Evolutionary conservation across 1,284 basidiomycete genomes (phyloP), one percentile per base, ranked within the genome.

Genomic region (Gomphus sp.): DNA sequence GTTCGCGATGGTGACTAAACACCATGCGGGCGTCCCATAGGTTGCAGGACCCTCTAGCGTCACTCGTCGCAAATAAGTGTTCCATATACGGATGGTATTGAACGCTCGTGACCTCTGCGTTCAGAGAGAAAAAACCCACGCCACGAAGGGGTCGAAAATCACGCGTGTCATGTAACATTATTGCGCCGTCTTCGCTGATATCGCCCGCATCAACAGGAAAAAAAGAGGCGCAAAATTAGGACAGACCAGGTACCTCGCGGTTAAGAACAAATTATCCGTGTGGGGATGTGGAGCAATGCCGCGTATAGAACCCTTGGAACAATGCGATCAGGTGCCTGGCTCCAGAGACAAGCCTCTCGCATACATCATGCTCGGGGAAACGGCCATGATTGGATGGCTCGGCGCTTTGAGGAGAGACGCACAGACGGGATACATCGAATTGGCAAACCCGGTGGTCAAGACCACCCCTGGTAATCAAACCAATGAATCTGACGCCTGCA

Each of bases 11-110:
- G 9, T 18, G 43, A n/a, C 82, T 83, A 68, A 89, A 90, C 0
- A 84, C 80, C 81, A 87, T 89, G n/a, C 88, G 75, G n/a, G 73
- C 71, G 67, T 91, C 88, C n/a, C 85, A 78, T 58, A 91, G 76
- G 62, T 77, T 81, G 1, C 89, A 79, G 22, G 72, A 69, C 0
- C 85, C 85, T 9, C 66, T 69, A 10, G 68, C 72, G 61, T 88
- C 84, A 54, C 82, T 79, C 4, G 82, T 87, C 2, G 78, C 77
- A 62, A 91, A 90, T 45, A 88, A 66, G 62, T 87, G 76, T 50
- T 81, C 80, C 74, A 82, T 80, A 39, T 63, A 67, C 10, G 85
- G 88, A 69, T 87, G 86, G 62, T 76, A 84, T 63, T 80, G 76
- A 9, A 82, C 80, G 54, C 78, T 78, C 0, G 83, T 85, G 55